Evolutionary conservation across 2,329 filamentous ascomycete genomes (phyloP).

Genomic region (Penicillium polonicum): DNA sequence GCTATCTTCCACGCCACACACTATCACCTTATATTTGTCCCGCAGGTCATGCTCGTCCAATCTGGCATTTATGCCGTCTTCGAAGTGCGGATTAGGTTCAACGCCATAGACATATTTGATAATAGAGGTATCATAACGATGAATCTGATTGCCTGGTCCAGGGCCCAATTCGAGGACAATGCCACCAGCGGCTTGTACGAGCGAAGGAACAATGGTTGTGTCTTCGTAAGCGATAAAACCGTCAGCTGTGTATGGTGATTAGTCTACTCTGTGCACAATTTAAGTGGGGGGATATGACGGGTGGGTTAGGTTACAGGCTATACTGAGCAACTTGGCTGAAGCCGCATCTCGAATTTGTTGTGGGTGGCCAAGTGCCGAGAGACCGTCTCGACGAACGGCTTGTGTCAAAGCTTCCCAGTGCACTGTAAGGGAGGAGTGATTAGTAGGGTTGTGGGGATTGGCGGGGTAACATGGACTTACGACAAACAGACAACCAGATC

Average conservation of each 20-base stretch:
- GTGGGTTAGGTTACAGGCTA: slow-evolving; percentile 14
- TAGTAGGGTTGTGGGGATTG: background rate
- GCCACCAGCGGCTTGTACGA: slow-evolving; percentile 34
- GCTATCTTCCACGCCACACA: slow-evolving; percentile 42
- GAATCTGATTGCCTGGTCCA: slow-evolving; percentile 47
- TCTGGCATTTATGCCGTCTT: slow-evolving; percentile 31
- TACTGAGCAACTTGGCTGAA: slow-evolving; percentile 18
- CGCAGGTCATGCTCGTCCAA: slow-evolving; percentile 31
- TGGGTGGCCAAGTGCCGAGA: slow-evolving; percentile 11
- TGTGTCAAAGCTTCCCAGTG: slow-evolving; percentile 20
- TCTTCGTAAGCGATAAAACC: slow-evolving; percentile 36
- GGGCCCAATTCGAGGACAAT: slow-evolving; percentile 48
- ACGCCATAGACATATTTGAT: slow-evolving; percentile 42
- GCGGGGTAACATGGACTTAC: slow-evolving; percentile 2
- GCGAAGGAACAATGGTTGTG: slow-evolving; percentile 35
- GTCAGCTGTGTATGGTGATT: slow-evolving; percentile 17
- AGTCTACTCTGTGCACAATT: background rate
- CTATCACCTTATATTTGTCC: slow-evolving; percentile 42
- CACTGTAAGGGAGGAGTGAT: slow-evolving; percentile 7
- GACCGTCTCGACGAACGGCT: slow-evolving; percentile 18
- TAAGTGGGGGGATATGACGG: background rate
- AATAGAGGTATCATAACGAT: slow-evolving; percentile 34
- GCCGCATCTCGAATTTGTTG: slow-evolving; percentile 20
- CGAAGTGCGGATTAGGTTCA: slow-evolving; percentile 43
- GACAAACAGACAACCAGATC: slow-evolving; percentile 19